phyloP scores from a whole-genome alignment of 768 basidiomycete species.

The Ramaria rubella region DNA sequence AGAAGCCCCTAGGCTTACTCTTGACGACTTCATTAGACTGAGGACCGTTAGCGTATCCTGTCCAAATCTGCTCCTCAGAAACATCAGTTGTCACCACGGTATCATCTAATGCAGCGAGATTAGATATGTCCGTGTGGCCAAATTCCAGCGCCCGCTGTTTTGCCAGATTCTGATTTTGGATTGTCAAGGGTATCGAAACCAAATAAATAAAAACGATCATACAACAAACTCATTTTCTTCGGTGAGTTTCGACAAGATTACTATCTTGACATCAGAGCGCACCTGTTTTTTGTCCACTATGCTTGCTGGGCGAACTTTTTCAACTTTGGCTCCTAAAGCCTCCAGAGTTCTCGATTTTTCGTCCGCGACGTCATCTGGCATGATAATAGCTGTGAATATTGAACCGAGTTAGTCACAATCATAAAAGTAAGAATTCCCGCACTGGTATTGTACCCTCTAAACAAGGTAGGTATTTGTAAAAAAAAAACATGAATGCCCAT shows the following conservation, averaged over 20 bases:
- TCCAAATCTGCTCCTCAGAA: constrained; percentile 17
- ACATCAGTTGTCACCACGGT: constrained; percentile 42
- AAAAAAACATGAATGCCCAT: not conserved
- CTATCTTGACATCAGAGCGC: constrained; percentile 17
- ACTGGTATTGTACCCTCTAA: constrained; percentile 86
- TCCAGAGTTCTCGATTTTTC: constrained; percentile 85
- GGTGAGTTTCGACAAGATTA: constrained; percentile 13
- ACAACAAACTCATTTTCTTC: constrained; percentile 51
- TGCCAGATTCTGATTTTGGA: constrained; percentile 71
- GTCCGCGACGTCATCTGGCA: constrained; percentile 83
- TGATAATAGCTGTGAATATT: constrained; percentile 61
- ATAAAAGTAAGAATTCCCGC: constrained; percentile 21
- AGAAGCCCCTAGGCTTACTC: constrained; percentile 70
- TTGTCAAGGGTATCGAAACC: not conserved
- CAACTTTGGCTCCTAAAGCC: constrained; percentile 83
- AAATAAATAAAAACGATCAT: constrained; percentile 30
- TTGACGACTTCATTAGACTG: constrained; percentile 33
- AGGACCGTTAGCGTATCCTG: constrained; percentile 26
- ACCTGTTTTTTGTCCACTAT: constrained; percentile 97
- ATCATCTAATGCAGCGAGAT: not conserved
- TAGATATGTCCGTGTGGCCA: constrained; percentile 36
- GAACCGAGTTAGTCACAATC: constrained; percentile 4
- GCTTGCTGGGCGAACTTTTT: constrained; percentile 86
- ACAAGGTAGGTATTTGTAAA: not conserved
- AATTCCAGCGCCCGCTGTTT: constrained; percentile 71